phyloP scores from a whole-genome alignment of 1,284 basidiomycete genomes.

The Singerocomus inundabilis region DNA sequence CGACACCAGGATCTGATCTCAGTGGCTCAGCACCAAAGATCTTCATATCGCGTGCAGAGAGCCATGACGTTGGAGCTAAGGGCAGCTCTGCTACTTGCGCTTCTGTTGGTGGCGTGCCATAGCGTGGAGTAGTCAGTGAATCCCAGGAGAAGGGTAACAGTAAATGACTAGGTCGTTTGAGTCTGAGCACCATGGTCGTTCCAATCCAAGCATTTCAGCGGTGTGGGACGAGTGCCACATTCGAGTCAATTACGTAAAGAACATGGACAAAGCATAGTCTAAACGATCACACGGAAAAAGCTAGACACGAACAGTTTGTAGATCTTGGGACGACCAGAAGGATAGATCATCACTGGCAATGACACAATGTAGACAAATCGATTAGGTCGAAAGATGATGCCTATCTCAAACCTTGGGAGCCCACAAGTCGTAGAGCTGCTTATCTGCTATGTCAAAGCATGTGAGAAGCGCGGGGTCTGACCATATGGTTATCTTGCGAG shows the following conservation, averaged over 20 bases:
- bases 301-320: too few species aligned
- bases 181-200: constrained; percentile 53
- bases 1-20: constrained; percentile 64
- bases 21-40: constrained; percentile 78
- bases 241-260: constrained; percentile 23
- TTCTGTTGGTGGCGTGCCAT: constrained; percentile 23
- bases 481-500: constrained; percentile 49
- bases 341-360: neutral
- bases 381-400: neutral
- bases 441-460: constrained; percentile 70
- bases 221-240: neutral
- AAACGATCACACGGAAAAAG: too few species aligned
- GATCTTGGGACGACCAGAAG: neutral
- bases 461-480: constrained; percentile 63
- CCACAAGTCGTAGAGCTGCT: constrained; percentile 73
- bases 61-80: constrained; percentile 78
- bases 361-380: neutral
- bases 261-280: too few species aligned
- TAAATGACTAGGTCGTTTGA: constrained; percentile 47
- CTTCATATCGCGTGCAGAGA: constrained; percentile 84
- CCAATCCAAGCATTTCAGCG: neutral
- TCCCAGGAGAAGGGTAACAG: constrained; percentile 60
- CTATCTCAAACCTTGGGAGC: constrained; percentile 45
- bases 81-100: constrained; percentile 42
- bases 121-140: constrained; percentile 38